A percentile compares a stretch with the other conserved stretches of the same genome.
Conservation (phyloP, 345 rosid species). For the Bruguiera parviflora region DNA sequence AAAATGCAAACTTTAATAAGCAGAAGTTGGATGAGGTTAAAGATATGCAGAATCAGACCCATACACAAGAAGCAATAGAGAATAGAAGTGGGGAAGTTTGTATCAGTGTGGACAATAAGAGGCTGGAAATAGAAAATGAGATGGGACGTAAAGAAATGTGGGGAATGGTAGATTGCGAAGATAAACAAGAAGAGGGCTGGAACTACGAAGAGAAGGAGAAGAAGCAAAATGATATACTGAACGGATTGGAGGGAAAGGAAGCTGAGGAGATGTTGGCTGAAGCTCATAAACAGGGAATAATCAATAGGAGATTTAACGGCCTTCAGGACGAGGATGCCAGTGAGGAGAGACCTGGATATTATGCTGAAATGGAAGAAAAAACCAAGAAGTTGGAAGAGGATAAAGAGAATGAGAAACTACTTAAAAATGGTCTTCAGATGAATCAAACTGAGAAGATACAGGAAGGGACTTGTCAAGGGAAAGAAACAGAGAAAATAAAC, state of each 20-base stretch:
- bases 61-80: constrained; percentile 24
- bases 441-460: constrained; percentile 10
- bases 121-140: constrained; percentile 15
- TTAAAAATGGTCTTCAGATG: constrained; percentile 11
- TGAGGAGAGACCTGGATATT: constrained; percentile 13
- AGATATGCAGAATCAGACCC: constrained; percentile 12
- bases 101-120: constrained; percentile 21
- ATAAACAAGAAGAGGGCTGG: constrained; percentile 16
- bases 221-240: constrained; percentile 11
- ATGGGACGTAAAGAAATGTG: constrained; percentile 26
- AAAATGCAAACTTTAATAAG: constrained; percentile 22
- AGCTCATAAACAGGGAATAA: constrained; percentile 19
- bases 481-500: constrained; percentile 22
- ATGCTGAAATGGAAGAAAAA: constrained; percentile 12
- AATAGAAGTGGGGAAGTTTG: constrained; percentile 19
- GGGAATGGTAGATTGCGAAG: constrained; percentile 20
- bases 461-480: background rate
- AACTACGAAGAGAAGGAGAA: constrained; percentile 24
- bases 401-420: background rate
- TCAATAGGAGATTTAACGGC: constrained; percentile 13
- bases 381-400: constrained; percentile 12
- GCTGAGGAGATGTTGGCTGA: constrained; percentile 11
- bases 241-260: background rate
- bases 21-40: constrained; percentile 22
- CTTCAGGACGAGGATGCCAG: constrained; percentile 19